These are phyloP conservation scores for Xylaria sp. DNA, from an alignment of 2,329 filamentous ascomycete genomes.

Conservation along the genomic window DNA sequence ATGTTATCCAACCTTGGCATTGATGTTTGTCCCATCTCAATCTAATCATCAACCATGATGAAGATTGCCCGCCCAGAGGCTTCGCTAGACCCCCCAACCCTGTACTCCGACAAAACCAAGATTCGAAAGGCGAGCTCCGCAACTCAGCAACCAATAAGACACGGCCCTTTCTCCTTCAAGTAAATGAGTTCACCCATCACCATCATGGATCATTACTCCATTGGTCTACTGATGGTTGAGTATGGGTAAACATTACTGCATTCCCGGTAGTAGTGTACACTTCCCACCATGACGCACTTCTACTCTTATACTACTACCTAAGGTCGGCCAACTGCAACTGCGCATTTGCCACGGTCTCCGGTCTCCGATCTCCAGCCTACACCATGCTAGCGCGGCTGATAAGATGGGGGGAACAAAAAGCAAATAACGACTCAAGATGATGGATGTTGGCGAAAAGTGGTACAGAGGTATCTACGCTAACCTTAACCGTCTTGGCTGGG, in stretches of 20 bases:
- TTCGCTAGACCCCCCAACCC: background rate
- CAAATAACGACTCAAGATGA: constrained; percentile 10
- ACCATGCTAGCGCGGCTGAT: constrained; percentile 13
- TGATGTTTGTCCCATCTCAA: background rate
- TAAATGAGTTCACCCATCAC: background rate
- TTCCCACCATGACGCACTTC: background rate
- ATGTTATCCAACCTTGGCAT: background rate
- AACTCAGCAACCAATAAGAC: constrained; percentile 1
- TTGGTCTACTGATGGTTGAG: background rate
- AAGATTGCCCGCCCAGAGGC: background rate
- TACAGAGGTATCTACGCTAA: constrained; percentile 3
- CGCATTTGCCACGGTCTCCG: constrained; percentile 8
- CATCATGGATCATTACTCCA: constrained; percentile 5
- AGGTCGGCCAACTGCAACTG: background rate
- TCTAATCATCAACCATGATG: background rate
- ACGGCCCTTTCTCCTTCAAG: background rate
- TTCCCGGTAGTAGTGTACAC: background rate
- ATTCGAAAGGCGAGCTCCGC: background rate
- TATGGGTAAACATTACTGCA: background rate
- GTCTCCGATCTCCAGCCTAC: background rate
- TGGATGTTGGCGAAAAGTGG: constrained; percentile 3
- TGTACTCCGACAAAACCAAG: constrained; percentile 11
- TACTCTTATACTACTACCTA: no score
- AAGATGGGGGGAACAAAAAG: background rate
- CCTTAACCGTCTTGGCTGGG: constrained; percentile 5